phyloP scores from a whole-genome alignment of 768 basidiomycete genomes.

The Lyophyllum semitale region DNA sequence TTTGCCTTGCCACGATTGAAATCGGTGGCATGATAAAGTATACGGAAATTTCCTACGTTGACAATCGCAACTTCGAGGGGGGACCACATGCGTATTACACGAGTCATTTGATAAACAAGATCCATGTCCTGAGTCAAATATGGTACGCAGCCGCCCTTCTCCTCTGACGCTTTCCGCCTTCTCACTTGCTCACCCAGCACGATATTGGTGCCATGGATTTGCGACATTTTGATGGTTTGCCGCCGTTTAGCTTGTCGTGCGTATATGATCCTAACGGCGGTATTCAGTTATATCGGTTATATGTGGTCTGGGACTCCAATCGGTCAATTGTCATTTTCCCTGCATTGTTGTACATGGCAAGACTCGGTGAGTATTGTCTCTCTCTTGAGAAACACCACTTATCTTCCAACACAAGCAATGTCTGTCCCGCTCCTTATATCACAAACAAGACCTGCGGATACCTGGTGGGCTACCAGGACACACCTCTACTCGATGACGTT shows the following conservation, averaged over 20 bases:
- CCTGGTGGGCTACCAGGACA: slow-evolving; percentile 10
- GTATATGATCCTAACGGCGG: background rate
- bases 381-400: too few species aligned
- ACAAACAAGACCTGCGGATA: slow-evolving; percentile 9
- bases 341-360: slow-evolving; percentile 12
- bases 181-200: slow-evolving; percentile 1
- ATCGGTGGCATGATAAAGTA: slow-evolving; percentile 20
- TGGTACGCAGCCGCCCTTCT: slow-evolving; percentile 7
- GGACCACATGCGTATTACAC: slow-evolving; percentile 10
- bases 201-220: slow-evolving; percentile 21
- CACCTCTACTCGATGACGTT: slow-evolving; percentile 16
- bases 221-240: slow-evolving; percentile 21
- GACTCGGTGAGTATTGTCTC: slow-evolving; percentile 14
- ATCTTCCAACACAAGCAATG: slow-evolving; percentile 13
- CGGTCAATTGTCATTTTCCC: slow-evolving; percentile 14
- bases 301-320: slow-evolving; percentile 16
- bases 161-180: background rate
- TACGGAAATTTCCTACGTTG: slow-evolving; percentile 15
- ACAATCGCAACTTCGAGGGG: slow-evolving; percentile 1
- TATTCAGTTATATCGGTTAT: slow-evolving; percentile 20
- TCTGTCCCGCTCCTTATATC: slow-evolving; percentile 21
- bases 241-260: background rate
- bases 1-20: slow-evolving; percentile 17
- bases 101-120: slow-evolving; percentile 7
- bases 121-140: slow-evolving; percentile 20